Percentiles rank a stretch among this genome's conserved stretches.
Conservation (phyloP, 2,329 filamentous ascomycete genomes). For the Thielaviopsis punctulata region DNA sequence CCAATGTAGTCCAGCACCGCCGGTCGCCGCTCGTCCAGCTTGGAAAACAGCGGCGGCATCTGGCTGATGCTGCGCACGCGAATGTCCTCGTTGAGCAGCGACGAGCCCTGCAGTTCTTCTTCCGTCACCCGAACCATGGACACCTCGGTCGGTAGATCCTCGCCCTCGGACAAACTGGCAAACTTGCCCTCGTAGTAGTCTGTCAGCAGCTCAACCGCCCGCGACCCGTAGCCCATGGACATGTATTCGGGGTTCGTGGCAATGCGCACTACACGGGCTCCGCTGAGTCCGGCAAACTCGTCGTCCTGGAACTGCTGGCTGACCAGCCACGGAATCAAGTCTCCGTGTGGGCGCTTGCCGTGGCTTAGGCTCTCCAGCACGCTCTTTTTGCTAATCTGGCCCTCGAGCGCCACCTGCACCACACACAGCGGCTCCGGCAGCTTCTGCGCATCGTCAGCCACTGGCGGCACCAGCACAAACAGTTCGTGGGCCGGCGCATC, state of each 20-base stretch:
- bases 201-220: conserved; percentile 67
- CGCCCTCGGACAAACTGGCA: conserved; percentile 60
- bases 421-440: conserved; percentile 89
- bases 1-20: conserved; percentile 79
- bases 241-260: conserved; percentile 91
- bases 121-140: conserved; percentile 69
- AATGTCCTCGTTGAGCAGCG: conserved; percentile 71
- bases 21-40: conserved; percentile 66
- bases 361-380: conserved; percentile 79
- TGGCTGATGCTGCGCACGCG: conserved; percentile 75
- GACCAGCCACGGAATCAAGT: conserved; percentile 93
- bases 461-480: conserved; percentile 80
- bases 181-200: conserved; percentile 96
- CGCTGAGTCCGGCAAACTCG: conserved; percentile 84
- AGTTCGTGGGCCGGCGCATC: conserved; percentile 94
- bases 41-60: conserved; percentile 87
- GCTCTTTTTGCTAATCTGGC: conserved; percentile 83
- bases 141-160: conserved; percentile 30
- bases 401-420: conserved; percentile 85
- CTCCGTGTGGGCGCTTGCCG: conserved; percentile 75
- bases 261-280: conserved; percentile 81
- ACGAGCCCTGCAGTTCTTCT: conserved; percentile 57
- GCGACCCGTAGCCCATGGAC: conserved; percentile 83
- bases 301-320: conserved; percentile 97
- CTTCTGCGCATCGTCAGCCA: conserved; percentile 56